Conservation (phyloP, 2,329 filamentous ascomycete species). For the Nothophoma quercina region DNA sequence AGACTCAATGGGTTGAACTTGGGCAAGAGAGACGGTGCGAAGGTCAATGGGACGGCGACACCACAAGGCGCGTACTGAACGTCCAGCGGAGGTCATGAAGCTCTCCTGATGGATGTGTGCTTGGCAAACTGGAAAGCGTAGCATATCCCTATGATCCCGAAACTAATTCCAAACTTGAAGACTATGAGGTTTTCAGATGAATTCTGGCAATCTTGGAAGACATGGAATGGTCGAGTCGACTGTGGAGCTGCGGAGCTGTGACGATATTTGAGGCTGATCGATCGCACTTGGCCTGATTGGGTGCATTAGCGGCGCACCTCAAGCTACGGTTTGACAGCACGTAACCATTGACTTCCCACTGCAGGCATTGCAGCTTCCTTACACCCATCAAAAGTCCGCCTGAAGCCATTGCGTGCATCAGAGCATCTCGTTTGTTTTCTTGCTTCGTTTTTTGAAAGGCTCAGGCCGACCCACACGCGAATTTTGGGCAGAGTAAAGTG, state of each 20-base stretch:
- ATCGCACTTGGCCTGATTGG: slow-evolving; percentile 4
- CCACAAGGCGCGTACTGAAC: not conserved
- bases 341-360: slow-evolving; percentile 15
- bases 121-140: too few species aligned
- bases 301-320: slow-evolving; percentile 10
- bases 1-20: not conserved
- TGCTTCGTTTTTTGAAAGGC: slow-evolving; percentile 10
- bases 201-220: not conserved
- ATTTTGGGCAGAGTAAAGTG: slow-evolving; percentile 43
- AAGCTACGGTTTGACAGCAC: slow-evolving; percentile 8
- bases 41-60: not conserved
- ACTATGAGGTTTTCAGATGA: too few species aligned
- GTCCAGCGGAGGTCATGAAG: too few species aligned
- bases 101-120: too few species aligned
- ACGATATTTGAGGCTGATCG: slow-evolving; percentile 6
- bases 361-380: slow-evolving; percentile 15
- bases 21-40: not conserved
- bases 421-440: slow-evolving; percentile 4
- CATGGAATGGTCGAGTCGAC: not conserved
- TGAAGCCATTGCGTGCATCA: slow-evolving; percentile 20
- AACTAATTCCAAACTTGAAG: too few species aligned
- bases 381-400: slow-evolving; percentile 9
- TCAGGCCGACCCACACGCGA: slow-evolving; percentile 25
- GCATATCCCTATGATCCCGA: too few species aligned
- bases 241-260: not conserved